Percentiles rank a stretch among this genome's conserved stretches.
These are phyloP conservation scores for Brettanomyces bruxellensis DNA, from an alignment of 805 yeast genomes.

Conservation along the genomic window DNA sequence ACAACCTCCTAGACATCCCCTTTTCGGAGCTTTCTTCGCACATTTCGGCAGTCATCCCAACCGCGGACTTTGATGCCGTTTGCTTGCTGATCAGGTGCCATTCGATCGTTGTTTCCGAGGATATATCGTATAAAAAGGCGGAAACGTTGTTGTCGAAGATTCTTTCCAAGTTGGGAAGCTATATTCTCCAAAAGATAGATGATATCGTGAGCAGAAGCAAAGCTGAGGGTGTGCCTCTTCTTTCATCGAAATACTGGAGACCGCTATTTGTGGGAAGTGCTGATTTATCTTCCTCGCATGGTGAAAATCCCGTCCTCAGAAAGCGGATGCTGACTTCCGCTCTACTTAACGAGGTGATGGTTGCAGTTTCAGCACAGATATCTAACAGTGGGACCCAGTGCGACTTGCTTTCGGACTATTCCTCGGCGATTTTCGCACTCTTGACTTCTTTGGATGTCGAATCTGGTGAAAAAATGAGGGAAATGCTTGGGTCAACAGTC, in stretches of 20 bases:
- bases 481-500: background rate
- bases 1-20: conserved; percentile 25
- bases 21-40: conserved; percentile 16
- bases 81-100: conserved; percentile 33
- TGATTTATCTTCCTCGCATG: background rate
- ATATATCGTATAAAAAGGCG: conserved; percentile 11
- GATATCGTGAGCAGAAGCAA: background rate
- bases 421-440: background rate
- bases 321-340: conserved; percentile 13
- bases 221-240: conserved; percentile 8
- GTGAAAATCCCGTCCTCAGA: background rate
- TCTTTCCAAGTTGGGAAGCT: conserved; percentile 39
- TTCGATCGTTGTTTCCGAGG: conserved; percentile 20
- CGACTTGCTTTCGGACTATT: background rate
- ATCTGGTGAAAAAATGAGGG: background rate
- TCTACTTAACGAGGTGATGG: conserved; percentile 21
- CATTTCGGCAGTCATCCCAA: conserved; percentile 28
- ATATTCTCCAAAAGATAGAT: conserved; percentile 16
- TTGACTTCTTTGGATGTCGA: background rate
- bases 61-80: conserved; percentile 38
- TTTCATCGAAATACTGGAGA: conserved; percentile 20
- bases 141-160: conserved; percentile 27
- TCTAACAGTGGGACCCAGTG: background rate
- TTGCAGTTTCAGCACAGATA: conserved; percentile 5
- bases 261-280: conserved; percentile 3